Evolutionary conservation across 495 filamentous ascomycete genomes (phyloP).

Genomic region (Filosporella fistucella): DNA sequence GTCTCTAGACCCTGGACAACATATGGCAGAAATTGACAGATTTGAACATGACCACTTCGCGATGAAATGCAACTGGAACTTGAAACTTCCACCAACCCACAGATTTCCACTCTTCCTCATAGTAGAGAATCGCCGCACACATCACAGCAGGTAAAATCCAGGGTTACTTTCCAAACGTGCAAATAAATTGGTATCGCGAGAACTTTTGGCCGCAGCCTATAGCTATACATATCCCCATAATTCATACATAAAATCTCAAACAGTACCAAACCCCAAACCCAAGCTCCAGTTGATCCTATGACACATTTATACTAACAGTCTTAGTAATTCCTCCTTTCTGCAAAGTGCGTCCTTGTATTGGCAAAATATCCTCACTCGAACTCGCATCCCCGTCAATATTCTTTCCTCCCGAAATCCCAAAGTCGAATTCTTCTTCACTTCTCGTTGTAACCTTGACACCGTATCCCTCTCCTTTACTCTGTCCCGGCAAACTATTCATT

Average conservation of each 20-base stretch:
- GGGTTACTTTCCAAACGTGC: too few species aligned
- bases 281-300: neutral
- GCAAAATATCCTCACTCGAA: slow-evolving; percentile 11
- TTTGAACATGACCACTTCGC: too few species aligned
- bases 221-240: too few species aligned
- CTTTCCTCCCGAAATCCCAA: neutral
- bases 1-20: too few species aligned
- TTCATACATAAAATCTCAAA: too few species aligned
- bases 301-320: slow-evolving; percentile 6
- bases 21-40: too few species aligned
- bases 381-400: neutral
- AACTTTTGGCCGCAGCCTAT: neutral
- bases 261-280: neutral
- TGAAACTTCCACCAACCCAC: too few species aligned
- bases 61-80: too few species aligned
- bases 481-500: slow-evolving; percentile 1
- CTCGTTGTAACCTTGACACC: slow-evolving; percentile 7
- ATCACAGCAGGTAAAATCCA: too few species aligned
- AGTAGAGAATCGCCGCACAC: too few species aligned
- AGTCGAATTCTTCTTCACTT: neutral
- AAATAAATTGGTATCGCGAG: neutral
- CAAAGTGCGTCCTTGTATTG: slow-evolving; percentile 3
- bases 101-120: too few species aligned
- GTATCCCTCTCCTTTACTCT: neutral
- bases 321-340: slow-evolving; percentile 11